These are phyloP conservation scores for Metarhizium robertsii DNA, from an alignment of 2,329 filamentous ascomycete species.

Conservation along the genomic window DNA sequence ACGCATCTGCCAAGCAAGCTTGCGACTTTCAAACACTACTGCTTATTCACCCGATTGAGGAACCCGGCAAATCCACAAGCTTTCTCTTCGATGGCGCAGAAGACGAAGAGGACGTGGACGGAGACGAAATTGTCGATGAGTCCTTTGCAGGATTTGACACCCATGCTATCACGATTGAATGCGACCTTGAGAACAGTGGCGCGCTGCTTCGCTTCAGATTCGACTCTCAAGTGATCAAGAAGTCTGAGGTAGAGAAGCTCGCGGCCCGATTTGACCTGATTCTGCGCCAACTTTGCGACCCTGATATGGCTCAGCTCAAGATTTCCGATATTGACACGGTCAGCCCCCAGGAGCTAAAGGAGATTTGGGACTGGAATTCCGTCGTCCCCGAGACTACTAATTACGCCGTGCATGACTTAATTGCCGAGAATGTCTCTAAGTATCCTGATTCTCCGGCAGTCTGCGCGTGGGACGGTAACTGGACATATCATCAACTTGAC, in stretches of 20 bases:
- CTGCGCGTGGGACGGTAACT: conserved; percentile 16
- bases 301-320: background rate
- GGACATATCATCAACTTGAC: conserved; percentile 14
- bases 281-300: background rate
- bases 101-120: background rate
- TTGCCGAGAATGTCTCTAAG: conserved; percentile 6
- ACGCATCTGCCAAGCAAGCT: background rate
- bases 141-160: conserved; percentile 1
- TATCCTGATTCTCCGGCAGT: conserved; percentile 11
- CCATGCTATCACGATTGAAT: conserved; percentile 2
- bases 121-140: background rate
- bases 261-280: conserved; percentile 1
- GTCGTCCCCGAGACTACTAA: conserved; percentile 6
- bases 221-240: conserved; percentile 1
- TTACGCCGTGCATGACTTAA: conserved; percentile 13
- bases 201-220: conserved; percentile 1
- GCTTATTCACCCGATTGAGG: conserved; percentile 10
- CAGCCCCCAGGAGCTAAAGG: background rate
- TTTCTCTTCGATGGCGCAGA: background rate
- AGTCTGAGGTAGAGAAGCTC: background rate
- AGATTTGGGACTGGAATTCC: conserved; percentile 12
- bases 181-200: background rate
- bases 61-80: background rate
- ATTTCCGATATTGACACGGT: conserved; percentile 1
- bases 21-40: conserved; percentile 7